These are phyloP conservation scores for Gossypium raimondii DNA, from an alignment of 345 rosid genomes.

Conservation along the genomic window DNA sequence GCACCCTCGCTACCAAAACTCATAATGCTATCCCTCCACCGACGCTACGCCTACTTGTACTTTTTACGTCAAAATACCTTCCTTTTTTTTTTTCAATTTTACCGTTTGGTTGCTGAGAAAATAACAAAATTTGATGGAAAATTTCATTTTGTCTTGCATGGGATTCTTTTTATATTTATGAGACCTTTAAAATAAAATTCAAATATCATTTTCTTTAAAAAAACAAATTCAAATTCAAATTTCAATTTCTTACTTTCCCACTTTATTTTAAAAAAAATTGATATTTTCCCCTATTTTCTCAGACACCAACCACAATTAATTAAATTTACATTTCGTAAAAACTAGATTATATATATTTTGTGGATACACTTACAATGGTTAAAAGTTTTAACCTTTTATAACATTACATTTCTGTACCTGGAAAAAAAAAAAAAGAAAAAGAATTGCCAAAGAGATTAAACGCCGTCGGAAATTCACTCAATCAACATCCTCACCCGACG, in stretches of 20 bases:
- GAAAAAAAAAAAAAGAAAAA: neutral
- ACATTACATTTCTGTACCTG: constrained; percentile 17
- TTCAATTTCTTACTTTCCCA: neutral
- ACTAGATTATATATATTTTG: neutral
- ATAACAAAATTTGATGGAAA: neutral
- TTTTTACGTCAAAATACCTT: neutral
- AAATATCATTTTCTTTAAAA: no score
- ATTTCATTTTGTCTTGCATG: neutral
- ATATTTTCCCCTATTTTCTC: neutral
- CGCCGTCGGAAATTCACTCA: constrained; percentile 1
- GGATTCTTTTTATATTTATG: neutral
- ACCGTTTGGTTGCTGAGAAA: constrained; percentile 16
- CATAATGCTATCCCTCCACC: neutral
- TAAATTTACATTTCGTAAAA: neutral
- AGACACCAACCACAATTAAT: neutral
- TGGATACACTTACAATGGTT: neutral
- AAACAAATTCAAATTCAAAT: neutral
- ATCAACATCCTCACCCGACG: constrained; percentile 22
- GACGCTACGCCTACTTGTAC: neutral
- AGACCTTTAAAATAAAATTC: no score
- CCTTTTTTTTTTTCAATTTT: neutral
- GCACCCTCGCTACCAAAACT: neutral
- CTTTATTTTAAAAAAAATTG: neutral
- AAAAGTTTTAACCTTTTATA: constrained; percentile 12
- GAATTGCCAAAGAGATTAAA: constrained; percentile 15